Base-by-base conservation (phyloP, 2,329 filamentous ascomycete genomes). In the Sporothrix mexicana region DNA sequence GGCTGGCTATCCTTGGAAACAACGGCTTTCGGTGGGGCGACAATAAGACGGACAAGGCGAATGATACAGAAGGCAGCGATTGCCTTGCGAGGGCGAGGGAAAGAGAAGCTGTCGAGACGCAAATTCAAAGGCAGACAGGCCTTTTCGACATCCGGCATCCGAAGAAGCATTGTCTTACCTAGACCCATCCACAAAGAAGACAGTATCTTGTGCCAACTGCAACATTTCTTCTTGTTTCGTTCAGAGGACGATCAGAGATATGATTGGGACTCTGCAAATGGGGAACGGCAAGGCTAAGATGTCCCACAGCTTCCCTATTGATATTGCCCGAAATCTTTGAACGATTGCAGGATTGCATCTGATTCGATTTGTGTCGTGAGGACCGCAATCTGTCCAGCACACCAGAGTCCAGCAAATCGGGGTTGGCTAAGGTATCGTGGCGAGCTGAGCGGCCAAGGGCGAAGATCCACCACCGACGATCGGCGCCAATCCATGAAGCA, bases 261-360 rank as follows among this genome's bases (percentile, higher is more conserved):
- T 23, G 41, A 45, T 23, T 23, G 61, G 41, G 61, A 64, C 61
- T 64, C 41, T 64, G n/a, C 23, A n/a, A 17, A 57, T 8, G 47
- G 66, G 36, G 49, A 25, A 67, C 64, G 23, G 23, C 64, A 23
- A 30, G 13, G 25, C 43, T 45, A 23, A 51, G 8, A 17, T 23
- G 45, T 49, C 64, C 45, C 61, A 66, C 61, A 51, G 64, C n/a
- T 67, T 49, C 43, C 43, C n/a, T 17, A 20, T 7, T 67, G 41
- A 67, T 25, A 17, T 30, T 67, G 43, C 8, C 43, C 36, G 36
- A 23, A 45, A 13, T 10, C 7, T 61, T 43, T 17, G 15, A 41
- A 8, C 9, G 25, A 36, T 7, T 47, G 41, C 2, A 17, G n/a
- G 6, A 64, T 20, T 12, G 59, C 55, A 59, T 36, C 36, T 64